These are phyloP conservation scores for Vaccinium corymbosum DNA, from an alignment of 148 eudicot genomes.

Conservation along the genomic window DNA sequence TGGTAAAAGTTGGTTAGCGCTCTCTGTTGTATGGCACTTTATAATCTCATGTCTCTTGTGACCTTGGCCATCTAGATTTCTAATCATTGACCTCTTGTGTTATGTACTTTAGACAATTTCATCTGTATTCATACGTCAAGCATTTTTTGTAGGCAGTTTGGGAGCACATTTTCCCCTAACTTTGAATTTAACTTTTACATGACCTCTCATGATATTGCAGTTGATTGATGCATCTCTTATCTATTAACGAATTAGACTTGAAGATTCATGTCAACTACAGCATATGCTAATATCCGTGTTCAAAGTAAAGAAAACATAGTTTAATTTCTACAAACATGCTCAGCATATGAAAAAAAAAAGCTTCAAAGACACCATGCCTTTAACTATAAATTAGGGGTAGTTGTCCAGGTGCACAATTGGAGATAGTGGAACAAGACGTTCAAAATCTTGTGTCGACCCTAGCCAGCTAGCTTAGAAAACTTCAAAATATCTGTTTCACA, in stretches of 20 bases:
- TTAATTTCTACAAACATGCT: neutral
- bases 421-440: neutral
- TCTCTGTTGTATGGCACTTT: neutral
- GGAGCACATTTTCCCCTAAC: too few species aligned
- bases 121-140: too few species aligned
- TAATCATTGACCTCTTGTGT: too few species aligned
- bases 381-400: neutral
- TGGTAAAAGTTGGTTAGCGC: neutral
- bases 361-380: neutral
- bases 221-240: neutral
- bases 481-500: slow-evolving; percentile 37
- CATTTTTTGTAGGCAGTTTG: too few species aligned
- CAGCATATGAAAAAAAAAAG: neutral
- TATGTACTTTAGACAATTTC: too few species aligned
- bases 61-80: too few species aligned
- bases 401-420: neutral
- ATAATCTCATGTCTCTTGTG: too few species aligned
- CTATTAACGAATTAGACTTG: neutral
- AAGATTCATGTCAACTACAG: neutral
- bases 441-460: neutral
- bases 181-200: too few species aligned
- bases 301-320: neutral
- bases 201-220: neutral
- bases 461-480: slow-evolving; percentile 36
- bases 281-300: neutral